Percentiles rank a stretch among this genome's conserved stretches.
These are phyloP conservation scores for Monosporozyma solicola DNA, from an alignment of 805 yeast species.

Conservation along the genomic window DNA sequence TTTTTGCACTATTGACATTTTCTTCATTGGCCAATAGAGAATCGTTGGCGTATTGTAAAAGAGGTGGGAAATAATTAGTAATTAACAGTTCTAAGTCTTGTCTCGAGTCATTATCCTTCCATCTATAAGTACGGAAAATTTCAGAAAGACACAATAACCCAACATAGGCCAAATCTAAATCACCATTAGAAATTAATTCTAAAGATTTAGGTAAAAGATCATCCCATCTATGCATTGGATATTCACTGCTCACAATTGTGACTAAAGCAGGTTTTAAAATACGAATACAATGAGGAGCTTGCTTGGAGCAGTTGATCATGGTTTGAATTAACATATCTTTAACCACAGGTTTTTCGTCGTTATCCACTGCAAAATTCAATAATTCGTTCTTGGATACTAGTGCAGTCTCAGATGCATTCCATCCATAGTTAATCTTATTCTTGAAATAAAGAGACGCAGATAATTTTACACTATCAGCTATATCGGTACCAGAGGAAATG, in stretches of 20 bases:
- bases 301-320: conserved; percentile 40
- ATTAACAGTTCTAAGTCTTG: conserved; percentile 47
- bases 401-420: conserved; percentile 36
- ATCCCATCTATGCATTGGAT: conserved; percentile 44
- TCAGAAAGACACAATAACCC: conserved; percentile 67
- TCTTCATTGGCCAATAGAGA: conserved; percentile 34
- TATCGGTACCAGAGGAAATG: conserved; percentile 40
- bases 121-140: conserved; percentile 60
- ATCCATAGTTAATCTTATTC: conserved; percentile 55
- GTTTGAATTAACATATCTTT: conserved; percentile 61
- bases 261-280: conserved; percentile 44
- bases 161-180: conserved; percentile 41
- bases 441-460: conserved; percentile 82
- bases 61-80: conserved; percentile 50
- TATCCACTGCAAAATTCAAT: conserved; percentile 36
- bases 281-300: conserved; percentile 33
- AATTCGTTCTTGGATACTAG: conserved; percentile 21
- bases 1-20: conserved; percentile 28
- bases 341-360: conserved; percentile 67
- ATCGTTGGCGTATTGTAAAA: conserved; percentile 57
- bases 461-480: conserved; percentile 43
- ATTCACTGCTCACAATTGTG: conserved; percentile 43
- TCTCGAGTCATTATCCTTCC: conserved; percentile 53
- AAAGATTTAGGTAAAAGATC: conserved; percentile 40
- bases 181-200: conserved; percentile 37